These are phyloP conservation scores for Coniochaeta sp. DNA, from an alignment of 2,329 filamentous ascomycete species.

Conservation along the genomic window DNA sequence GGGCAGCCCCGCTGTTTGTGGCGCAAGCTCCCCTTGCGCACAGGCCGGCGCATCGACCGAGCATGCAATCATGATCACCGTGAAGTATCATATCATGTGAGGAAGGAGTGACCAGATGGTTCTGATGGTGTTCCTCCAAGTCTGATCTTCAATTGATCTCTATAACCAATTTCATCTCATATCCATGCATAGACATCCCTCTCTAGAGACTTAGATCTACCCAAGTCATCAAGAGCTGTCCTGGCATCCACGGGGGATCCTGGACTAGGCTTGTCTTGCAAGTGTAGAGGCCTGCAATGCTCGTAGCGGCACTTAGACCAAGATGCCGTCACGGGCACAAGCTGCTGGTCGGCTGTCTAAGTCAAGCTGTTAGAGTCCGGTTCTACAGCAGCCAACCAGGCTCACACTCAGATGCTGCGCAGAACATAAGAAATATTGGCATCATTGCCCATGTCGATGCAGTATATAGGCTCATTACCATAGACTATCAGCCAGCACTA, in stretches of 20 bases:
- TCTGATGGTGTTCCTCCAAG: background rate
- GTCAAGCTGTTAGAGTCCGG: background rate
- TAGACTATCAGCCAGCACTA: background rate
- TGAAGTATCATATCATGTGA: too few species aligned
- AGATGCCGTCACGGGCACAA: slow-evolving; percentile 1
- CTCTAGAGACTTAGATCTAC: background rate
- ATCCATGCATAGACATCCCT: background rate
- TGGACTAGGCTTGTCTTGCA: background rate
- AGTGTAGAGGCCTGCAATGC: background rate
- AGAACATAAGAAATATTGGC: slow-evolving; percentile 84
- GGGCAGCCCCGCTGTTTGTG: background rate
- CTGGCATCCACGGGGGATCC: background rate
- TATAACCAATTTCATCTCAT: too few species aligned
- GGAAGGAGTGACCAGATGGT: background rate
- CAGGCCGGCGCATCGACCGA: too few species aligned
- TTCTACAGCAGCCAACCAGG: background rate
- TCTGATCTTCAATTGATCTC: background rate
- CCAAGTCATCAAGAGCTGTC: background rate
- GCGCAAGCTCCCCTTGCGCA: background rate
- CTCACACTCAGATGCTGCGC: slow-evolving; percentile 32
- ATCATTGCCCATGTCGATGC: slow-evolving; percentile 99
- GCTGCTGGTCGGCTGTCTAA: background rate
- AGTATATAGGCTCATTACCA: slow-evolving; percentile 27
- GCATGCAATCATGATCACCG: too few species aligned
- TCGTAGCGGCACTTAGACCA: background rate